A percentile compares a stretch with the other conserved stretches of the same genome.
Conservation (phyloP, 176 grass and related monocot genomes). For the Juncus effusus region DNA sequence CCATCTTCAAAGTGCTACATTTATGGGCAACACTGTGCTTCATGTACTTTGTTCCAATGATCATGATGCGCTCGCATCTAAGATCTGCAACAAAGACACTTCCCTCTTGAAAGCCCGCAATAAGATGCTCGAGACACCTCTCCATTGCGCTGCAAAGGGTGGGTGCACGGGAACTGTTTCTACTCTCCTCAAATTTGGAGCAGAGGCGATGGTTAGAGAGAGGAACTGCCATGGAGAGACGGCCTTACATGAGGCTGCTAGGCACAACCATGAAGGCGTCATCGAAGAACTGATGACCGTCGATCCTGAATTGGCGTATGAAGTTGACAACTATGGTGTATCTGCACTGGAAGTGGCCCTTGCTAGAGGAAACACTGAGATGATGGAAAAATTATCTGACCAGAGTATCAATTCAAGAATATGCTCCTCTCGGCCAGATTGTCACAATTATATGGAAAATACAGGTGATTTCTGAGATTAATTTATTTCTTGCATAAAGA, state of each 20-base stretch:
- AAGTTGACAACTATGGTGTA: not conserved
- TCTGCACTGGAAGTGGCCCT: too few relatives aligned
- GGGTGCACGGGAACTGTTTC: not conserved
- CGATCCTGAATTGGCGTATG: not conserved
- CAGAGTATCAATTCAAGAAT: too few relatives aligned
- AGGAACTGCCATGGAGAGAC: too few relatives aligned
- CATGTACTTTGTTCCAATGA: not conserved
- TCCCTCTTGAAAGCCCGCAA: not conserved
- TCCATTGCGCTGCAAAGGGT: not conserved
- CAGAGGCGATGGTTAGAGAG: not conserved
- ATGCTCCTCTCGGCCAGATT: too few relatives aligned
- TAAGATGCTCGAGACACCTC: constrained; percentile 4
- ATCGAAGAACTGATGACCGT: not conserved
- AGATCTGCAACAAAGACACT: not conserved
- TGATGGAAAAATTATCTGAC: too few relatives aligned
- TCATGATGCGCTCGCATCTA: not conserved
- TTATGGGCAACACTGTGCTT: not conserved
- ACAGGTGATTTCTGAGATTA: too few relatives aligned
- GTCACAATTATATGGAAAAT: too few relatives aligned
- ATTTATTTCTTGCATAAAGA: too few relatives aligned
- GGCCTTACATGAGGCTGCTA: too few relatives aligned
- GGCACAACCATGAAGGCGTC: not conserved
- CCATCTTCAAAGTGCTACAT: not conserved
- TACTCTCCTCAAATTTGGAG: not conserved
- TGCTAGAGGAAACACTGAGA: too few relatives aligned